Evolutionary conservation across 2,329 filamentous ascomycete genomes (phyloP).

Genomic region (Aspergillus floridensis): DNA sequence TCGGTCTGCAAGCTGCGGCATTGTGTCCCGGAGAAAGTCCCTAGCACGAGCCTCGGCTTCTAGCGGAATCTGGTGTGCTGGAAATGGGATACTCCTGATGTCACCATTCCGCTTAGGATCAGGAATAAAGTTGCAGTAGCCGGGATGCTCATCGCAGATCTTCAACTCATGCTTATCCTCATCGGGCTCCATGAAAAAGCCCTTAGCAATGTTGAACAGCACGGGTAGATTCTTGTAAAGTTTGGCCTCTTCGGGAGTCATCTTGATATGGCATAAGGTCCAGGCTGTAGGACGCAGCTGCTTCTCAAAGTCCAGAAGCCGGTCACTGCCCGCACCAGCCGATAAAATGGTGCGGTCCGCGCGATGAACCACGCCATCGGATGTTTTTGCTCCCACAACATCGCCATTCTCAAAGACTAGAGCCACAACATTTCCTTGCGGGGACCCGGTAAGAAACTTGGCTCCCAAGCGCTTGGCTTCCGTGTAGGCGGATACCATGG

Average conservation of each 20-base stretch:
- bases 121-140: slow-evolving; percentile 51
- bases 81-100: slow-evolving; percentile 37
- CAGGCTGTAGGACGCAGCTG: slow-evolving; percentile 56
- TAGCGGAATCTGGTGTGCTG: slow-evolving; percentile 44
- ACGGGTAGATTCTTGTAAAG: slow-evolving; percentile 51
- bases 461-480: slow-evolving; percentile 50
- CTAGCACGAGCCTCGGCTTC: slow-evolving; percentile 49
- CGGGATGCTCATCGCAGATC: slow-evolving; percentile 54
- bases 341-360: slow-evolving; percentile 50
- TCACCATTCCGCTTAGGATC: slow-evolving; percentile 25
- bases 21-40: slow-evolving; percentile 50
- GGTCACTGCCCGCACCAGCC: slow-evolving; percentile 50
- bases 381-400: slow-evolving; percentile 45
- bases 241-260: slow-evolving; percentile 47
- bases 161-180: slow-evolving; percentile 39
- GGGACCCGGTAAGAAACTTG: slow-evolving; percentile 44
- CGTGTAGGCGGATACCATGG: slow-evolving; percentile 45
- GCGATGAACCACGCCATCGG: slow-evolving; percentile 41
- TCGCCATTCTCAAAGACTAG: slow-evolving; percentile 41
- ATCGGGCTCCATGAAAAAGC: slow-evolving; percentile 52
- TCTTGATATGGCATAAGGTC: slow-evolving; percentile 53
- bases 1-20: slow-evolving; percentile 53
- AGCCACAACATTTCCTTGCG: slow-evolving; percentile 38
- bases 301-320: slow-evolving; percentile 50
- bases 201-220: slow-evolving; percentile 48